These are phyloP conservation scores for Amanita thiersii DNA, from an alignment of 768 basidiomycete species.

Conservation along the genomic window DNA sequence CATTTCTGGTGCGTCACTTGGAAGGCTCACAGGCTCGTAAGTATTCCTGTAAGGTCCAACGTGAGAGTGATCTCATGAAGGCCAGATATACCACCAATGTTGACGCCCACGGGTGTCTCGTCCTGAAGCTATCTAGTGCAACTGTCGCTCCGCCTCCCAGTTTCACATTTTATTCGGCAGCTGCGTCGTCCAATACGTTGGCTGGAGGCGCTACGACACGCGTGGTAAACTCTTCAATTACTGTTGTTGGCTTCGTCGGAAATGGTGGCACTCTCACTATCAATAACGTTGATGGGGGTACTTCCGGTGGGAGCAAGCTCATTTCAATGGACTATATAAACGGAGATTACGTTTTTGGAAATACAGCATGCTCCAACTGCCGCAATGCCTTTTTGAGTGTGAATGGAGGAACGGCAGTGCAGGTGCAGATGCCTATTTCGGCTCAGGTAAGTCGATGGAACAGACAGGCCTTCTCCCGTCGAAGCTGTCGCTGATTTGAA, in stretches of 20 bases:
- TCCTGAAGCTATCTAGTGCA: slow-evolving; percentile 27
- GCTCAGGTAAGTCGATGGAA: too few species aligned
- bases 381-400: slow-evolving; percentile 38
- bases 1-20: too few species aligned
- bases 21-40: too few species aligned
- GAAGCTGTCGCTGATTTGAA: too few species aligned
- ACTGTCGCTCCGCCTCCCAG: slow-evolving; percentile 17
- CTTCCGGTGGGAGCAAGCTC: slow-evolving; percentile 32
- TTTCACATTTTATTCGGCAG: slow-evolving; percentile 27
- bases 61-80: too few species aligned
- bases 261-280: slow-evolving; percentile 36
- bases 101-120: slow-evolving; percentile 25
- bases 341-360: slow-evolving; percentile 31
- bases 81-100: slow-evolving; percentile 28
- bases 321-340: slow-evolving; percentile 41
- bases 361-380: slow-evolving; percentile 41
- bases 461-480: too few species aligned
- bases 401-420: too few species aligned
- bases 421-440: too few species aligned
- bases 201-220: slow-evolving; percentile 28
- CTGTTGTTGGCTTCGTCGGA: slow-evolving; percentile 33
- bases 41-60: too few species aligned
- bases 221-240: slow-evolving; percentile 25
- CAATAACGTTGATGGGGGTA: slow-evolving; percentile 31
- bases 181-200: slow-evolving; percentile 24